Percentiles rank a stretch among this genome's conserved stretches.
These are phyloP conservation scores for Colletotrichum spinosum DNA, from an alignment of 2,329 filamentous ascomycete species.

Conservation along the genomic window DNA sequence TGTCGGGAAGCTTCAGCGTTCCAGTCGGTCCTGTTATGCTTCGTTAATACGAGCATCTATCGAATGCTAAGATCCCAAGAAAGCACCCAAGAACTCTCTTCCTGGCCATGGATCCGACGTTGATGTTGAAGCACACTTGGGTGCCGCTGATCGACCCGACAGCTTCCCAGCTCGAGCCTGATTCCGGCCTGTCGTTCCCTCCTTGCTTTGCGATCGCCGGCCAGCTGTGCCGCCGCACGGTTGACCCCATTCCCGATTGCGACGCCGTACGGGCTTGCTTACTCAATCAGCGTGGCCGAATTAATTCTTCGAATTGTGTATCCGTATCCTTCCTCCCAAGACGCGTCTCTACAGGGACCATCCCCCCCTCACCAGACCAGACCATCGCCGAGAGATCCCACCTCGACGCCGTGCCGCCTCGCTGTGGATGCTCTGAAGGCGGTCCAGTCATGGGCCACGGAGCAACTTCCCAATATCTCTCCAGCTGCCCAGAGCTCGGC, in stretches of 20 bases:
- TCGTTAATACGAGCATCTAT: slow-evolving; percentile 31
- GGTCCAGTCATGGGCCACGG: slow-evolving; percentile 27
- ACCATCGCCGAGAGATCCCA: not conserved
- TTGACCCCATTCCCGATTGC: slow-evolving; percentile 20
- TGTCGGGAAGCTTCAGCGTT: slow-evolving; percentile 1
- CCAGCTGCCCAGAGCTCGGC: slow-evolving; percentile 18
- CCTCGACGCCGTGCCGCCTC: slow-evolving; percentile 9
- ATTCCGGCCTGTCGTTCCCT: slow-evolving; percentile 25
- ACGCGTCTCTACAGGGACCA: slow-evolving; percentile 31
- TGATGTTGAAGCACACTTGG: too few relatives aligned
- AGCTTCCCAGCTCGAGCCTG: slow-evolving; percentile 28
- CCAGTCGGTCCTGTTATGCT: slow-evolving; percentile 27
- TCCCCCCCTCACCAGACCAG: slow-evolving; percentile 9
- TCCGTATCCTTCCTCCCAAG: slow-evolving; percentile 13
- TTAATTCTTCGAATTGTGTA: slow-evolving; percentile 15
- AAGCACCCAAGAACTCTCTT: not conserved
- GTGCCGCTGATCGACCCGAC: slow-evolving; percentile 23
- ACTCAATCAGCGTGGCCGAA: slow-evolving; percentile 4
- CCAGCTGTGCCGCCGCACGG: slow-evolving; percentile 2
- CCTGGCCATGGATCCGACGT: not conserved
- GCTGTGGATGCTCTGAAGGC: slow-evolving; percentile 35
- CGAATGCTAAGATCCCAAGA: not conserved
- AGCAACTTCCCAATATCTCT: slow-evolving; percentile 16
- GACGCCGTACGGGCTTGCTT: slow-evolving; percentile 18
- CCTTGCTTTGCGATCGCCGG: slow-evolving; percentile 27